Percentiles rank a stretch among this genome's conserved stretches.
Conservation (phyloP, 2,329 filamentous ascomycete genomes). For the Penicillium verrucosum region DNA sequence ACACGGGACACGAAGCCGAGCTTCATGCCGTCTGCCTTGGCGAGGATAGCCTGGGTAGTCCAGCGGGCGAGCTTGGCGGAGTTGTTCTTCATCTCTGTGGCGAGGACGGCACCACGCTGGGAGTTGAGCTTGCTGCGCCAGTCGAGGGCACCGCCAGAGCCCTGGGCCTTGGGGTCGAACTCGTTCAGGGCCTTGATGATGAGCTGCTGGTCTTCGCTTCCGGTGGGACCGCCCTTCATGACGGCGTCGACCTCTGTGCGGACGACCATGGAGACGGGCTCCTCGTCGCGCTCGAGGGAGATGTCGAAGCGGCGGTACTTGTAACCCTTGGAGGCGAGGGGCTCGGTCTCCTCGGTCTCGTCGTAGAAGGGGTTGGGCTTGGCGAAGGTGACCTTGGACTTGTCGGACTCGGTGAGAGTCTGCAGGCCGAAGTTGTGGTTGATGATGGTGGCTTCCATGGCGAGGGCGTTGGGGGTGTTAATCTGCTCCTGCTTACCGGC, state of each 20-base stretch:
- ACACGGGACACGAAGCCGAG: constrained; percentile 94
- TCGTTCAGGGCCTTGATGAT: constrained; percentile 97
- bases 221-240: constrained; percentile 82
- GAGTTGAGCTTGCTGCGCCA: constrained; percentile 93
- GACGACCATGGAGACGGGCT: constrained; percentile 88
- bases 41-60: constrained; percentile 95
- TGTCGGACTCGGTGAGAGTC: constrained; percentile 79
- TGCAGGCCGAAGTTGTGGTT: constrained; percentile 99
- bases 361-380: constrained; percentile 98
- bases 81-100: constrained; percentile 99
- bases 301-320: constrained; percentile 97
- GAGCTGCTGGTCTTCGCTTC: constrained; percentile 84
- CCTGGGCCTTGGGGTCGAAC: constrained; percentile 97
- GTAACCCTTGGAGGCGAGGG: constrained; percentile 93
- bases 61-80: constrained; percentile 96
- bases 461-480: constrained; percentile 89
- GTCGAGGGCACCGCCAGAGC: constrained; percentile 89
- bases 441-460: constrained; percentile 98
- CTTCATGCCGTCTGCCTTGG: constrained; percentile 98
- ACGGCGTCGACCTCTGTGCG: constrained; percentile 94
- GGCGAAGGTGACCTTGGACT: constrained; percentile 74
- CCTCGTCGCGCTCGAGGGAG: constrained; percentile 83
- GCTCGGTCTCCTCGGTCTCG: constrained; percentile 84
- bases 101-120: constrained; percentile 93
- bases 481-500: constrained; percentile 77